phyloP scores from a whole-genome alignment of 1,284 basidiomycete genomes.

The Agroathelia rolfsii region DNA sequence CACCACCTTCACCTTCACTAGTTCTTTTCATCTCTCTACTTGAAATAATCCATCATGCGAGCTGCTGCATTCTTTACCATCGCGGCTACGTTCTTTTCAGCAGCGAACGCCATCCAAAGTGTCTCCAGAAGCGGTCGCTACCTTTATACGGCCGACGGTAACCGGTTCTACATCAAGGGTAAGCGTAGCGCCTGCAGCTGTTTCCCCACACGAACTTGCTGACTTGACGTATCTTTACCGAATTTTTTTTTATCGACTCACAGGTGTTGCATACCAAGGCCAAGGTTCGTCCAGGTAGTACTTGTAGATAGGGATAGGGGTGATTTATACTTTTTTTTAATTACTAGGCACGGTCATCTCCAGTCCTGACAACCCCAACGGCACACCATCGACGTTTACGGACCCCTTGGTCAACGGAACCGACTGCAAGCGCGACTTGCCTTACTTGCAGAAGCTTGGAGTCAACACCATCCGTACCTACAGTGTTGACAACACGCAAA shows the following conservation, averaged over 20 bases:
- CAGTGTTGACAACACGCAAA: slow-evolving; percentile 70
- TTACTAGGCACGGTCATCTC: slow-evolving; percentile 35
- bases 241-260: too few relatives aligned
- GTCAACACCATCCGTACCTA: slow-evolving; percentile 78
- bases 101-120: slow-evolving; percentile 45
- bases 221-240: too few relatives aligned
- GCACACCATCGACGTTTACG: slow-evolving; percentile 65
- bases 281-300: slow-evolving; percentile 47
- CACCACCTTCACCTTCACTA: too few relatives aligned
- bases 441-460: slow-evolving; percentile 60
- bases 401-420: slow-evolving; percentile 67
- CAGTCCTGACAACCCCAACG: slow-evolving; percentile 57
- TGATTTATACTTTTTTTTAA: too few relatives aligned
- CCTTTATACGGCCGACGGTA: slow-evolving; percentile 65
- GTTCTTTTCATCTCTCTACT: too few relatives aligned
- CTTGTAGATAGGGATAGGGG: too few relatives aligned
- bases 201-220: too few relatives aligned
- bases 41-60: too few relatives aligned
- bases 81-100: slow-evolving; percentile 22
- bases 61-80: slow-evolving; percentile 16
- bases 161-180: slow-evolving; percentile 86
- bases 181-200: too few relatives aligned
- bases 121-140: slow-evolving; percentile 65
- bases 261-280: slow-evolving; percentile 84
- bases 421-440: slow-evolving; percentile 72